phyloP scores from a whole-genome alignment of 225 moss, liverwort and hornwort genomes.

The Asterella californica region DNA sequence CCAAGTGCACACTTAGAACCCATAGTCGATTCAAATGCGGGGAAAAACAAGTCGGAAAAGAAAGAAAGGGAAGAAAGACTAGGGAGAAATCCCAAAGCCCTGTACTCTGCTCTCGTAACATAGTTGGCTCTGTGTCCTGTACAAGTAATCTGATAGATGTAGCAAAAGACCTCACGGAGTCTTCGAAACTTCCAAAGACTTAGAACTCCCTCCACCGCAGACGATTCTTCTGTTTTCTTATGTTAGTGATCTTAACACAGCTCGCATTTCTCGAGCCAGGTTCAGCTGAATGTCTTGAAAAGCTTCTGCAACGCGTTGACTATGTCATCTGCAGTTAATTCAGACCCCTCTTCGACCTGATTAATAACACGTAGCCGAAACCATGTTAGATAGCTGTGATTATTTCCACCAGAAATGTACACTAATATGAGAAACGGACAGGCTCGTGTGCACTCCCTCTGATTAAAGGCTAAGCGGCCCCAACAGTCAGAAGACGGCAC shows the following conservation, averaged over 20 bases:
- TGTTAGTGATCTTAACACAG: neutral
- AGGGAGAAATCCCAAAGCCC: neutral
- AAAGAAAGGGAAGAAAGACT: neutral
- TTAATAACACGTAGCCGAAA: neutral
- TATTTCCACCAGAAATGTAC: neutral
- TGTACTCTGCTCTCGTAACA: neutral
- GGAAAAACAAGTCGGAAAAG: neutral
- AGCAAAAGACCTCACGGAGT: neutral
- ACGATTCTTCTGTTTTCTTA: neutral
- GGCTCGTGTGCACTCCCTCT: too few relatives aligned
- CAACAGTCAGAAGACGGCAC: too few relatives aligned
- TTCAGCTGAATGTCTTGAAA: conserved; percentile 11
- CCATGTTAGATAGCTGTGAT: neutral
- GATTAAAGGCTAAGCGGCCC: too few relatives aligned
- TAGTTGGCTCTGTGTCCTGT: conserved; percentile 3
- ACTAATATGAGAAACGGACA: neutral
- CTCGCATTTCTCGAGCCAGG: neutral
- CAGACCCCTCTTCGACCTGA: conserved; percentile 22
- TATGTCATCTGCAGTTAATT: conserved; percentile 25
- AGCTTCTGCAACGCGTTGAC: conserved; percentile 17
- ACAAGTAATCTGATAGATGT: neutral
- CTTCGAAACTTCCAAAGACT: neutral
- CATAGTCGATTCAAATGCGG: neutral
- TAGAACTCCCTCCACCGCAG: neutral
- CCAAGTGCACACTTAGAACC: neutral